Conservation (phyloP, 176 grass and related monocot genomes). For the Rhipidocladum racemiflorum region DNA sequence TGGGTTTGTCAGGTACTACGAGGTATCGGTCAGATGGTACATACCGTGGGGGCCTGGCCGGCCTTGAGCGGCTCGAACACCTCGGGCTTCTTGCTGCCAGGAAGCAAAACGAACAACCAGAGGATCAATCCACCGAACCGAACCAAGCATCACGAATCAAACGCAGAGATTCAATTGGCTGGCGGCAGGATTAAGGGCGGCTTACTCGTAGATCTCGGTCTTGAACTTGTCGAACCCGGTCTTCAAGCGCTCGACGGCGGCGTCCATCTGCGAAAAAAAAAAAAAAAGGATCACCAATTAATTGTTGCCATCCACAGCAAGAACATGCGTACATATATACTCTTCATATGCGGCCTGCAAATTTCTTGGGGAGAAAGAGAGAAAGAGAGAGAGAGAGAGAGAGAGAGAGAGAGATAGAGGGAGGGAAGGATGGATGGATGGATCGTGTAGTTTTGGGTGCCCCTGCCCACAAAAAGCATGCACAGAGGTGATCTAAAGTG, state of each 20-base stretch:
- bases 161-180: neutral
- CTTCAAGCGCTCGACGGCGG: slow-evolving; percentile 55
- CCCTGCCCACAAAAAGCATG: neutral
- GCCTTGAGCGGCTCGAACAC: slow-evolving; percentile 64
- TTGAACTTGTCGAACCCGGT: slow-evolving; percentile 83
- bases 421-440: neutral
- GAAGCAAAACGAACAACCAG: neutral
- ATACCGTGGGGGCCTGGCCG: slow-evolving; percentile 71
- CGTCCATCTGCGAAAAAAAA: slow-evolving; percentile 67
- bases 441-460: neutral
- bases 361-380: neutral
- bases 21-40: neutral
- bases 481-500: slow-evolving; percentile 22
- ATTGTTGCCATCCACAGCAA: neutral
- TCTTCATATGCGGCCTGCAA: neutral
- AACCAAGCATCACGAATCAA: neutral
- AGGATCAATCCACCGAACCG: neutral
- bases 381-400: neutral
- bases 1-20: neutral
- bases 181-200: neutral
- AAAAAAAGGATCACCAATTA: slow-evolving; percentile 6
- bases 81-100: slow-evolving; percentile 72
- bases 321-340: neutral
- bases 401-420: neutral
- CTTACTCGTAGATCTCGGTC: slow-evolving; percentile 70